Evolutionary conservation across 1,284 basidiomycete genomes (phyloP).

Genomic region (Irpex rosettiformis): DNA sequence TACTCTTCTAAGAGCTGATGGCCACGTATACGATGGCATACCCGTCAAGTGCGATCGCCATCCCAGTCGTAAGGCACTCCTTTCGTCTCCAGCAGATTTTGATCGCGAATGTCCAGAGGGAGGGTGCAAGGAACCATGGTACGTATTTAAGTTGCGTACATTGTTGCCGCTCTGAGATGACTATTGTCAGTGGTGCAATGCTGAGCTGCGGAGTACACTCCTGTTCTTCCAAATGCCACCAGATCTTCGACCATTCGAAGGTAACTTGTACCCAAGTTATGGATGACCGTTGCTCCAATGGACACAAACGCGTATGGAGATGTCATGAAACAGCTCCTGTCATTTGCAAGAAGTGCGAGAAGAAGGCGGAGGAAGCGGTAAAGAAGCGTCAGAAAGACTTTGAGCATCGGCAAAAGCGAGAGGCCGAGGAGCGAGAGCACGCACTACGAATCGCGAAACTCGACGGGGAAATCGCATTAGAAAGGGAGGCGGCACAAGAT

Average conservation of each 20-base stretch:
- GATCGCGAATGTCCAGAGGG: conserved; percentile 53
- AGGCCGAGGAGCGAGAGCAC: conserved; percentile 30
- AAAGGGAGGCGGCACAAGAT: conserved; percentile 26
- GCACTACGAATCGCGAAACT: conserved; percentile 30
- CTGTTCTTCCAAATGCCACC: conserved; percentile 57
- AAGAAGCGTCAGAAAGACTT: conserved; percentile 29
- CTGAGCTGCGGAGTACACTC: conserved; percentile 47
- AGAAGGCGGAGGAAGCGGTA: conserved; percentile 29
- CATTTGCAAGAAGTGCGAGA: conserved; percentile 30
- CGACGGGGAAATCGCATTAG: conserved; percentile 26
- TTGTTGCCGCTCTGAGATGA: not conserved
- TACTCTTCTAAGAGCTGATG: conserved; percentile 33
- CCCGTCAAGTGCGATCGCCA: conserved; percentile 56
- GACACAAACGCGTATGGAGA: conserved; percentile 32
- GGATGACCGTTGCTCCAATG: conserved; percentile 31
- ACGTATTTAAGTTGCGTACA: conserved; percentile 9
- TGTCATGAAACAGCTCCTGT: conserved; percentile 33
- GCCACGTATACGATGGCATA: conserved; percentile 55
- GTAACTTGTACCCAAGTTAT: conserved; percentile 36
- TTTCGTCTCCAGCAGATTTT: conserved; percentile 44
- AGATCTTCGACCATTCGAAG: conserved; percentile 44
- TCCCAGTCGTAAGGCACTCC: conserved; percentile 33
- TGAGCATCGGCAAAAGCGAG: conserved; percentile 30
- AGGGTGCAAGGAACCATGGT: conserved; percentile 59
- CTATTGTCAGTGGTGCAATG: conserved; percentile 33